Base-by-base conservation (phyloP, 495 filamentous ascomycete species). In the Neurospora sp. region DNA sequence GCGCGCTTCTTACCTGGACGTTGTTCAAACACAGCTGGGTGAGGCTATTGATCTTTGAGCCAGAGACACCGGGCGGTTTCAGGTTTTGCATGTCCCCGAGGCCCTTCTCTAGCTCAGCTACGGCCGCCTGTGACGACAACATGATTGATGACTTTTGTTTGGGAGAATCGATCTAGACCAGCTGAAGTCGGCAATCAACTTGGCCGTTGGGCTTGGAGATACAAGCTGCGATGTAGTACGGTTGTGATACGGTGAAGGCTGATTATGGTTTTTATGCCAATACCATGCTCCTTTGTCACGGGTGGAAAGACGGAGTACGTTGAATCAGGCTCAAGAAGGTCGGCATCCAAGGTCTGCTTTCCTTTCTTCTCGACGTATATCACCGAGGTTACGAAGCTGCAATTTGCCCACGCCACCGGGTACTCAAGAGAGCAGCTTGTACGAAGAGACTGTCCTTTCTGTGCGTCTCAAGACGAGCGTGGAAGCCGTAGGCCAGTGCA, bases 61-160 rank as follows among this genome's bases (percentile, higher is more conserved):
- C 94, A 34, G 94, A 95, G 71, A 98, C 94, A 77, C 96, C 96
- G 38, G 96, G 96, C 21, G 96, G 89, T 83, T 97, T 98, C 78
- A 97, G 86, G 71, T 86, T 85, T 78, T 93, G 91, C 93, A 99
- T 94, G 73, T 91, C 94, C 84, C 96, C 93, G 79, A 99, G 88
- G 84, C 90, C 90, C 73, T 88, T 88, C 83, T 97, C 96, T 85
- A 99, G 85, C 80, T 98, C 95, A 85, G 90, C 90, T 91, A 97
- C 90, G 79, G 88, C 91, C 73, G 54, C 54, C 54, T 62, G 54
- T 34, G 54, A 28, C 28, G 92, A 89, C 72, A 92, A 90, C 92
- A 94, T 94, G 85, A 70, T 79, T 82, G 75, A 73, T 76, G 73
- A n/a, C 19, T 34, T 69, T 45, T 70, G 71, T 39, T 39, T 17